Evolutionary conservation across 1,139 yeast genomes (phyloP).

Genomic region (Sugiyamaella xylanicola): DNA sequence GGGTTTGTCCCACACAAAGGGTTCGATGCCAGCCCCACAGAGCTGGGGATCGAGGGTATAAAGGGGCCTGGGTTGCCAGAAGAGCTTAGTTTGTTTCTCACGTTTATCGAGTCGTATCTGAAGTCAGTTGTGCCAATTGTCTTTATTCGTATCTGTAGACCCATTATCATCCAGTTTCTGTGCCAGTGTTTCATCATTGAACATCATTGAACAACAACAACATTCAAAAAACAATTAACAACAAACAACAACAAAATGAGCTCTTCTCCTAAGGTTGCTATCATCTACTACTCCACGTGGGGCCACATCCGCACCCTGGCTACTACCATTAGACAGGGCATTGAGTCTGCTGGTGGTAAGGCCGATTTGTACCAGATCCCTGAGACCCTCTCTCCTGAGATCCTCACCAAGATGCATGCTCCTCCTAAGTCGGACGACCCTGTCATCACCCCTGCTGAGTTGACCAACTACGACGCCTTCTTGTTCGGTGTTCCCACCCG

Average conservation of each 20-base stretch:
- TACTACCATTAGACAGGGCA: slow-evolving; percentile 67
- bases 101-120: background rate
- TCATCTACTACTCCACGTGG: slow-evolving; percentile 79
- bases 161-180: no score
- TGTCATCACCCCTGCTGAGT: slow-evolving; percentile 61
- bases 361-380: slow-evolving; percentile 73
- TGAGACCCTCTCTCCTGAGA: slow-evolving; percentile 72
- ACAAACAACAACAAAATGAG: no score
- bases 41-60: background rate
- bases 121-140: background rate
- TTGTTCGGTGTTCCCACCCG: slow-evolving; percentile 83
- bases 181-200: no score
- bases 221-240: no score
- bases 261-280: slow-evolving; percentile 51
- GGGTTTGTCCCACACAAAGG: background rate
- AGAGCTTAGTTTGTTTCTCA: background rate
- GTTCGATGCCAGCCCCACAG: background rate
- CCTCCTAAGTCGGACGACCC: slow-evolving; percentile 71
- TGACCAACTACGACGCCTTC: slow-evolving; percentile 70
- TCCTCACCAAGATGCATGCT: slow-evolving; percentile 62
- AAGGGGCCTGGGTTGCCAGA: background rate
- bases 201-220: no score
- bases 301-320: slow-evolving; percentile 76
- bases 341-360: slow-evolving; percentile 70
- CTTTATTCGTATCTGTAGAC: no score